Base-by-base conservation (phyloP, 2,329 filamentous ascomycete genomes). In the Fusarium equiseti region DNA sequence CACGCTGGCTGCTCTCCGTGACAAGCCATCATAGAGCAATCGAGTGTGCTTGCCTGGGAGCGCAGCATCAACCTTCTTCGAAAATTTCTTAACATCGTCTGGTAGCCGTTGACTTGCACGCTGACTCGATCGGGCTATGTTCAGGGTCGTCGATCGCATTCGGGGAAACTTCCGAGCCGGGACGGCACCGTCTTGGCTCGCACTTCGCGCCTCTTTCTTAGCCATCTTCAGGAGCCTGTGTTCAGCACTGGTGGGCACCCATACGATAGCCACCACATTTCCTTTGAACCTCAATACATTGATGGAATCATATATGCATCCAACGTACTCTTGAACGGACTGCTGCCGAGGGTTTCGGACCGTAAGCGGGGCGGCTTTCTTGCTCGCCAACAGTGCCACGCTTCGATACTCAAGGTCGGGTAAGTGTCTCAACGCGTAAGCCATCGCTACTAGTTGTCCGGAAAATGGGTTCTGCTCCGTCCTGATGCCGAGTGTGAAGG, bases 1-100 rank as follows among this genome's bases (percentile, higher is more conserved):
- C 31, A 52, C 32, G 22, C 49, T 52, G 22, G 22, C 49, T 52
- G 20, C 22, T n/a, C 49, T 52, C 63, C 18, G 22, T 49, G 53
- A 57, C 6, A 57, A 57, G 20, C 43, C 53, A 56, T 56, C 31
- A 3, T 51, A 40, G 22, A 51, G 32, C 7, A 38, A 2, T 51
- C 18, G 22, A 20, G 22, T 51, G 12, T 51, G 31, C 32, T 51
- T 51, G 8, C 31, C 31, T 5, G 16, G 13, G 11, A 35, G 48
- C 20, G 22, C 22, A 40, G 32, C 6, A 38, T 38, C 9, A 4
- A 38, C 32, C 26, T 11, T 24, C 22, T 51, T 51, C 3, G 20
- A 40, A 51, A 51, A 51, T 11, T 15, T 51, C 15, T 20, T 20
- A 3, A 51, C 3, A 15, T 40, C 27, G 4, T 40, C 48, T 38